phyloP scores from a whole-genome alignment of 495 filamentous ascomycete species.

The Podospora sp. region DNA sequence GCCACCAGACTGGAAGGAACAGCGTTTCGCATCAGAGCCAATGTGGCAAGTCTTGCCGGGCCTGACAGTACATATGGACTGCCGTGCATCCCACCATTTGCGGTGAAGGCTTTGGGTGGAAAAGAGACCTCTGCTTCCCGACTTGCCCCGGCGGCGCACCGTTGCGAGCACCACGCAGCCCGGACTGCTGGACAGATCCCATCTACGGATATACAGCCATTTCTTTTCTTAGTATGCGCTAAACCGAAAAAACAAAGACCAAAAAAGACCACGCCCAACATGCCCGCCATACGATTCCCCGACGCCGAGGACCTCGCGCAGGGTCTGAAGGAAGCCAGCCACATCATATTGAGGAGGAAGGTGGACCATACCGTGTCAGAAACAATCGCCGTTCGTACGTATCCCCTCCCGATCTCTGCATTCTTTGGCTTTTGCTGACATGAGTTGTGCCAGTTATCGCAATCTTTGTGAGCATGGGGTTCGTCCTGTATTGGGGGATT shows the following conservation, averaged over 20 bases:
- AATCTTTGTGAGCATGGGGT: slow-evolving; percentile 6
- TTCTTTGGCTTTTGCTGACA: neutral
- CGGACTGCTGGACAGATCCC: slow-evolving; percentile 1
- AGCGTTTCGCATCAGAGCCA: neutral
- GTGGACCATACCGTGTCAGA: neutral
- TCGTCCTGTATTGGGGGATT: slow-evolving; percentile 8
- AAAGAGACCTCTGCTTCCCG: neutral
- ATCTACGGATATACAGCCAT: too few relatives aligned
- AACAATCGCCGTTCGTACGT: slow-evolving; percentile 7
- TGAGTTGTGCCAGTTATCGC: neutral
- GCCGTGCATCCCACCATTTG: neutral
- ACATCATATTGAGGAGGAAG: neutral
- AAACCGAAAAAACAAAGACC: neutral
- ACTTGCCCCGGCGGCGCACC: neutral
- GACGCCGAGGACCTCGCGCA: neutral
- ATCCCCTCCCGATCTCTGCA: neutral
- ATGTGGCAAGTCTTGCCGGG: neutral
- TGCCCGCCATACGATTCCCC: neutral
- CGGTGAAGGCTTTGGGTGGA: neutral
- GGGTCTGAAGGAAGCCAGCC: neutral
- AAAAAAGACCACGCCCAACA: neutral
- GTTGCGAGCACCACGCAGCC: neutral
- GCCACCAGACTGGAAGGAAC: neutral
- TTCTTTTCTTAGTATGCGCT: neutral
- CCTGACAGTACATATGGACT: neutral